Conservation (phyloP, 2,329 filamentous ascomycete genomes). For the Neocatenulostroma microsporum region DNA sequence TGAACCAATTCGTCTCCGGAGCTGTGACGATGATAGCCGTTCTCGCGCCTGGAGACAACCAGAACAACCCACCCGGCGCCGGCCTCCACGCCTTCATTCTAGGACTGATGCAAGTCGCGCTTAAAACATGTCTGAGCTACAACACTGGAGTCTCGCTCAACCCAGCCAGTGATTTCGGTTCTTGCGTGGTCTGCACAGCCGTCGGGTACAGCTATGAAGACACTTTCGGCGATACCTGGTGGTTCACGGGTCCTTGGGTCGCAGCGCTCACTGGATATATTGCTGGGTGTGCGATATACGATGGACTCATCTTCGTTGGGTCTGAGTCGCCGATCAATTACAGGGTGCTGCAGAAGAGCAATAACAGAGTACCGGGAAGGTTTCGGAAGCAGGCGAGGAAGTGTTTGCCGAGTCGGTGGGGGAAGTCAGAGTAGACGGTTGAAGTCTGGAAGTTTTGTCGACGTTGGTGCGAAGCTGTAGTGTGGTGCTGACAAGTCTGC, state of each 20-base stretch:
- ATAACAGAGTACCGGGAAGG: too few species aligned
- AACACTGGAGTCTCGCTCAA: constrained; percentile 45
- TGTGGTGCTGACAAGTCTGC: too few species aligned
- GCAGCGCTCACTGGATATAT: constrained; percentile 37
- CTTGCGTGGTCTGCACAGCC: constrained; percentile 39
- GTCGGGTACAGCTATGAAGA: constrained; percentile 39
- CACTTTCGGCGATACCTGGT: constrained; percentile 32
- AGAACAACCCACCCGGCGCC: constrained; percentile 33
- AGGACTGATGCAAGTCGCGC: constrained; percentile 35
- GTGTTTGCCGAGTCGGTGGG: too few species aligned
- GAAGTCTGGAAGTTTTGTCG: too few species aligned
- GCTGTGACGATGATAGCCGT: constrained; percentile 37
- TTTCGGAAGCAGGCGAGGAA: too few species aligned
- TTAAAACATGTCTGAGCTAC: constrained; percentile 37
- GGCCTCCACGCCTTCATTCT: constrained; percentile 47
- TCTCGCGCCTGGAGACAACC: constrained; percentile 28
- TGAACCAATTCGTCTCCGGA: constrained; percentile 32
- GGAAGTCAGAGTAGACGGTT: too few species aligned
- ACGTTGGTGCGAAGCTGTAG: too few species aligned
- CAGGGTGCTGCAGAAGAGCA: constrained; percentile 17
- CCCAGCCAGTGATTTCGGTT: constrained; percentile 45
- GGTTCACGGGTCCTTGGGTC: constrained; percentile 40
- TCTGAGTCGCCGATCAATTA: constrained; percentile 49
- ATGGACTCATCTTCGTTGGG: constrained; percentile 43
- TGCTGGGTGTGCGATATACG: constrained; percentile 41